phyloP scores from a whole-genome alignment of 2,329 filamentous ascomycete genomes.

The Trichoderma afroharzianum region DNA sequence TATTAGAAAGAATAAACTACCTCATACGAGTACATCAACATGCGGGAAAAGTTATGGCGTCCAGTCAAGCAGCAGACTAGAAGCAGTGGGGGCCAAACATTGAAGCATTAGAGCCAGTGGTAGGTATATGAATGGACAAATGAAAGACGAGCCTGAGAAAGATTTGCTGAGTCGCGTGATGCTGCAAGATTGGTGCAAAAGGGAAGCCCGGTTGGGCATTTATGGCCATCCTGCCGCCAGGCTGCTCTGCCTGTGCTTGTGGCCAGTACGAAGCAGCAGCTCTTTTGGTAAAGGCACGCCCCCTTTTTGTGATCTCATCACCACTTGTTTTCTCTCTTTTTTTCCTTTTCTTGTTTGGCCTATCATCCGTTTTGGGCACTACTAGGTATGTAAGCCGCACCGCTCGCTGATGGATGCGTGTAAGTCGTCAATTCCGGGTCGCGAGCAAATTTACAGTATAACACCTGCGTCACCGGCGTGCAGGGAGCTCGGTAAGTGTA shows the following conservation, averaged over 20 bases:
- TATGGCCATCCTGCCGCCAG: background rate
- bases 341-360: too few relatives aligned
- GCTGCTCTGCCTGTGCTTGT: background rate
- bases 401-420: background rate
- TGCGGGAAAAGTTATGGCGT: background rate
- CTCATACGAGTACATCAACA: background rate
- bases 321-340: background rate
- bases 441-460: background rate
- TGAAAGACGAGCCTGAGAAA: background rate
- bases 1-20: background rate
- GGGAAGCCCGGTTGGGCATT: slow-evolving; percentile 4
- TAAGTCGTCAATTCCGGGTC: background rate
- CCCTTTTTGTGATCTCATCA: background rate
- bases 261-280: background rate
- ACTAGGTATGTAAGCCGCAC: background rate
- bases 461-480: background rate
- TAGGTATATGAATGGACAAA: background rate
- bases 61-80: background rate
- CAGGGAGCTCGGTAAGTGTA: background rate
- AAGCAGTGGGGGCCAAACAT: background rate
- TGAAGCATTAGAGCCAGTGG: background rate
- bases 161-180: slow-evolving; percentile 12
- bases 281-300: background rate
- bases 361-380: background rate
- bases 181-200: slow-evolving; percentile 8